Conservation (phyloP, 495 filamentous ascomycete genomes). For the Tetracladium setigerum region DNA sequence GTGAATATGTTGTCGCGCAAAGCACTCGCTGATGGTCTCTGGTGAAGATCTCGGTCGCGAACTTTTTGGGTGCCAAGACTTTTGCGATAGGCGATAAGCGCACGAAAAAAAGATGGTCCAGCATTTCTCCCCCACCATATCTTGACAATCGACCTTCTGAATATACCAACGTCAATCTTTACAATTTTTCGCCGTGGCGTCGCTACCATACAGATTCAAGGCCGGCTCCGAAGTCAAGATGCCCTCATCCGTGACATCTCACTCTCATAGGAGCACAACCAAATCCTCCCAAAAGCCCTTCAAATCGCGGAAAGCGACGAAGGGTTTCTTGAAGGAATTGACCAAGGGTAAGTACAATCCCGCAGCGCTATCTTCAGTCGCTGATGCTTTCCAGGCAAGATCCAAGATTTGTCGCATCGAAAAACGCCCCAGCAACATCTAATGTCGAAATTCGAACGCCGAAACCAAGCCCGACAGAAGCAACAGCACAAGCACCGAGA, state of each 20-base stretch:
- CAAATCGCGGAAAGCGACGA: conserved; percentile 86
- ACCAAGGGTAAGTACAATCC: conserved; percentile 61
- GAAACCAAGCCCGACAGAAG: conserved; percentile 86
- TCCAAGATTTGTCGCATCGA: conserved; percentile 53
- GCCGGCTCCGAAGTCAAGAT: conserved; percentile 62
- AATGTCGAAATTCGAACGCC: conserved; percentile 92
- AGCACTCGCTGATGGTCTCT: not conserved
- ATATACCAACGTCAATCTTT: not conserved
- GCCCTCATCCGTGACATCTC: conserved; percentile 48
- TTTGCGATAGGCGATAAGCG: conserved; percentile 8
- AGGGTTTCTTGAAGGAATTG: conserved; percentile 71
- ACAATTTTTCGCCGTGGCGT: conserved; percentile 24
- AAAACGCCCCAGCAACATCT: conserved; percentile 92
- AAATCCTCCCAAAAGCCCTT: conserved; percentile 80
- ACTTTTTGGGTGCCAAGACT: conserved; percentile 3
- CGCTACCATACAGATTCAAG: conserved; percentile 84
- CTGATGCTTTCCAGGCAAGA: conserved; percentile 42
- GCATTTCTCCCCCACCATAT: not conserved
- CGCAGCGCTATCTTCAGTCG: not conserved
- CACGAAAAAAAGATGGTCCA: conserved; percentile 10
- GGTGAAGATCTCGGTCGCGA: too few relatives aligned
- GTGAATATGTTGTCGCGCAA: conserved; percentile 4
- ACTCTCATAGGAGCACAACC: conserved; percentile 88
- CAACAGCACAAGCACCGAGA: conserved; percentile 74
- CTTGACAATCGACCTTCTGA: not conserved